Percentiles rank a stretch among this genome's conserved stretches.
Conservation (phyloP, 2,329 filamentous ascomycete species). For the Nothophoma quercina region DNA sequence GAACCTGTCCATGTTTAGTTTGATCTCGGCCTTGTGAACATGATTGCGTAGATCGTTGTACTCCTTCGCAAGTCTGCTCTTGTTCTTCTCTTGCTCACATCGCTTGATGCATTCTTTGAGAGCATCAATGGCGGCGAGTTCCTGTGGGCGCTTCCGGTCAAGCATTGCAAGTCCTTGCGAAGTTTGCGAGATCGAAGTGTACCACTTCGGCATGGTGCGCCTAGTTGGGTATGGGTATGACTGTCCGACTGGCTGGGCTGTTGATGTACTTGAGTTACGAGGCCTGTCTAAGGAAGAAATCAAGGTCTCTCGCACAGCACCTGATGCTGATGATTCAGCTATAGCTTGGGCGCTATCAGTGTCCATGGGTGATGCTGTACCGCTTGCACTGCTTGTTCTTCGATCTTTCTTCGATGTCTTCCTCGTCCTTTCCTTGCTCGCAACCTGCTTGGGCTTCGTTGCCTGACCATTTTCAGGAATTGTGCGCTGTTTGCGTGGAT, state of each 20-base stretch:
- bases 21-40: conserved; percentile 52
- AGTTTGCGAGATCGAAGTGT: conserved; percentile 15
- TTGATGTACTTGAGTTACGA: neutral
- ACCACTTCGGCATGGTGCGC: conserved; percentile 22
- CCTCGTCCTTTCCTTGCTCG: conserved; percentile 4
- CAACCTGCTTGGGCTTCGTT: neutral
- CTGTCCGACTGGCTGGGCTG: neutral
- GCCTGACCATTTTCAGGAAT: neutral
- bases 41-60: conserved; percentile 46
- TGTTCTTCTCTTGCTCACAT: conserved; percentile 22
- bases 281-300: neutral
- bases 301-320: neutral
- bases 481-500: neutral
- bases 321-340: conserved; percentile 12
- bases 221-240: neutral
- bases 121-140: conserved; percentile 23
- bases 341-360: neutral
- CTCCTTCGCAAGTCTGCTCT: conserved; percentile 10
- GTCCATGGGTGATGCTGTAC: neutral
- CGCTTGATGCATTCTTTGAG: conserved; percentile 36
- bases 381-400: neutral
- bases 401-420: neutral
- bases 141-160: conserved; percentile 23
- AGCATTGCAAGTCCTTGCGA: conserved; percentile 5
- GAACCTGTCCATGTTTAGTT: conserved; percentile 36